Evolutionary conservation across 495 filamentous ascomycete species (phyloP), one percentile per base, ranked within the genome.

Genomic region (Platismatia glauca): DNA sequence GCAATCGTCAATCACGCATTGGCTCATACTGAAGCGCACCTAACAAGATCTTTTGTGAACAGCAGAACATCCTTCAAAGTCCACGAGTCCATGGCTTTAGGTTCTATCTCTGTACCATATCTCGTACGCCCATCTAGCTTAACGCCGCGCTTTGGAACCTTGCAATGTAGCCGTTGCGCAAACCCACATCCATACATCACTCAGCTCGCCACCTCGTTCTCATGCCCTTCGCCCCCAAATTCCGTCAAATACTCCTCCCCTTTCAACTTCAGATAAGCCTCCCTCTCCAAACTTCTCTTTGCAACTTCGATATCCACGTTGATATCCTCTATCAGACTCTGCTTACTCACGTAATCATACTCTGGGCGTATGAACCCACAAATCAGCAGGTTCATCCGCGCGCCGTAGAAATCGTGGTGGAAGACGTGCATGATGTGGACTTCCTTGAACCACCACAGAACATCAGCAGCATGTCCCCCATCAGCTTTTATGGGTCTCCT

Each of bases 291-390:
- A 79, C 90, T 94, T 68, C 76, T 74, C 62, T 79, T 76, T 27
- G 91, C 87, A 58, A 98, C 91, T 70, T 89, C 84, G 69, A 93
- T 92, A 75, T 98, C 94, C 59, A 86, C 76, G 62, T 81, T 79
- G 66, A 98, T 98, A 75, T 98, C 94, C 67, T 86, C 82, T 43
- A 97, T 83, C 72, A 98, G 72, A 33, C 84, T 85, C 60, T 97
- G 92, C 69, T 89, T 77, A 56, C 82, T 85, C 37, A 86, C 82
- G 75, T 98, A 98, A 73, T 97, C 91, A 68, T 82, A 85, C 71
- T 98, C 94, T 15, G 88, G 86, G 46, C 94, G 83, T 44, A 98
- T 90, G 73, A 87, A 97, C 20, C 94, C 94, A 60, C 91, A 71
- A 63, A 98, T 82, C 29, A 89, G 67, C 8, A 97, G 77, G 57